phyloP scores from a whole-genome alignment of 495 filamentous ascomycete species.

The Aspergillus wentii region DNA sequence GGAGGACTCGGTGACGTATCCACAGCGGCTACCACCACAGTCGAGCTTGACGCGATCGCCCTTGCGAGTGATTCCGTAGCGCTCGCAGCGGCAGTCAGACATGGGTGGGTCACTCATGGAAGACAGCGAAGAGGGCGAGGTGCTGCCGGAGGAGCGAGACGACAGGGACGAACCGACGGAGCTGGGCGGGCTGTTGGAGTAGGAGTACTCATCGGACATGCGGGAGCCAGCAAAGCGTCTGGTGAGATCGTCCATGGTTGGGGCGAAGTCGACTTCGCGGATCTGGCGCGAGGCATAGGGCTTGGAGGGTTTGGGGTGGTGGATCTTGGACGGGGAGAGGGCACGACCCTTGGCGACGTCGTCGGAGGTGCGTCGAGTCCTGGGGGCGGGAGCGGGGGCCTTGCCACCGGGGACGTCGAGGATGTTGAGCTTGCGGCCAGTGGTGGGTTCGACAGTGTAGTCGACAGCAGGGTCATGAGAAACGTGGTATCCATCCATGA shows the following conservation, averaged over 20 bases:
- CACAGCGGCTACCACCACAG: constrained; percentile 82
- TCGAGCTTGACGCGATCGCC: constrained; percentile 91
- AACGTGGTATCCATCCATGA: constrained; percentile 99
- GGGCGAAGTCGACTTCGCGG: constrained; percentile 69
- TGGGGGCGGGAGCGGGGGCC: constrained; percentile 23
- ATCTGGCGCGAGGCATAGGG: constrained; percentile 82
- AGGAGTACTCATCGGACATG: constrained; percentile 63
- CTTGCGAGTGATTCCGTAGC: constrained; percentile 92
- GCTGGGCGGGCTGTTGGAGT: constrained; percentile 62
- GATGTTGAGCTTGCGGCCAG: constrained; percentile 86
- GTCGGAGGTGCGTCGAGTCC: constrained; percentile 31
- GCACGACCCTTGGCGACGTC: constrained; percentile 82
- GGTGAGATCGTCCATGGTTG: constrained; percentile 67
- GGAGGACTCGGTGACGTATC: constrained; percentile 61
- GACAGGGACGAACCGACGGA: constrained; percentile 71
- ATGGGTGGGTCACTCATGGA: constrained; percentile 69
- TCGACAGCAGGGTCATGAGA: constrained; percentile 92
- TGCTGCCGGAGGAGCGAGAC: constrained; percentile 68
- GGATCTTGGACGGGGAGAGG: constrained; percentile 83
- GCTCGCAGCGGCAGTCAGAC: constrained; percentile 75
- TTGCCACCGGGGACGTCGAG: constrained; percentile 58
- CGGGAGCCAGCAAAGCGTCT: constrained; percentile 66
- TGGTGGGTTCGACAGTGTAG: constrained; percentile 91
- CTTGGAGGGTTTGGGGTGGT: constrained; percentile 81
- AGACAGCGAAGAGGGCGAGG: constrained; percentile 64